Evolutionary conservation across 139 green algal species (phyloP).

Genomic region (Volvox africanus): DNA sequence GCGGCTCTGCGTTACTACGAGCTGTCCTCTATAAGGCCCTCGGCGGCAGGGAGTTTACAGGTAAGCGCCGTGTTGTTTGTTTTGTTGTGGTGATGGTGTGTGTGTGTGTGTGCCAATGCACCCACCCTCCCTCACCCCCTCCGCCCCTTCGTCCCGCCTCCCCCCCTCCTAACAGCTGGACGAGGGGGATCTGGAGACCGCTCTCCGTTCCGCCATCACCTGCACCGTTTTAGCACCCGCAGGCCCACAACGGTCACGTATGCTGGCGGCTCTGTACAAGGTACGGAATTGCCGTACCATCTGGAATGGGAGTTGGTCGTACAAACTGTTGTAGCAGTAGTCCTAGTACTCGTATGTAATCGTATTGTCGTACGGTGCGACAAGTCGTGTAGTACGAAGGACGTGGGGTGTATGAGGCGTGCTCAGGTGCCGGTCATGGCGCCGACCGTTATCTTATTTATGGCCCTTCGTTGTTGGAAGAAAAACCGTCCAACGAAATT

Average conservation of each 20-base stretch:
- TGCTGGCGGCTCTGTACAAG: constrained; percentile 94
- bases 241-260: constrained; percentile 88
- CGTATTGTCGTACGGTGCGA: background rate
- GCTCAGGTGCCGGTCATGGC: too few relatives aligned
- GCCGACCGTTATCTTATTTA: too few relatives aligned
- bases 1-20: constrained; percentile 84
- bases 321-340: background rate
- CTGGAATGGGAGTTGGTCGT: background rate
- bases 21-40: background rate
- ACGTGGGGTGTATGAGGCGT: background rate
- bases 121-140: background rate
- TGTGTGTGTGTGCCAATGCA: background rate
- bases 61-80: background rate
- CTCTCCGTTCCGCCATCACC: constrained; percentile 86
- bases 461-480: too few relatives aligned
- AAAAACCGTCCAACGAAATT: too few relatives aligned
- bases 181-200: constrained; percentile 78
- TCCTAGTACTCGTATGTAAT: too few relatives aligned
- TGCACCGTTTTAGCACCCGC: constrained; percentile 94
- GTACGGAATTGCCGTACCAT: background rate
- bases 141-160: background rate
- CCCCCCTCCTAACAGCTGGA: constrained; percentile 55
- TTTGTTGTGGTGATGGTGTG: background rate
- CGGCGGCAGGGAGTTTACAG: background rate
- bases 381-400: background rate